A percentile compares a stretch with the other conserved stretches of the same genome.
Evolutionary conservation across 768 basidiomycete genomes (phyloP).

Genomic region (Rhizopogon vesiculosus): DNA sequence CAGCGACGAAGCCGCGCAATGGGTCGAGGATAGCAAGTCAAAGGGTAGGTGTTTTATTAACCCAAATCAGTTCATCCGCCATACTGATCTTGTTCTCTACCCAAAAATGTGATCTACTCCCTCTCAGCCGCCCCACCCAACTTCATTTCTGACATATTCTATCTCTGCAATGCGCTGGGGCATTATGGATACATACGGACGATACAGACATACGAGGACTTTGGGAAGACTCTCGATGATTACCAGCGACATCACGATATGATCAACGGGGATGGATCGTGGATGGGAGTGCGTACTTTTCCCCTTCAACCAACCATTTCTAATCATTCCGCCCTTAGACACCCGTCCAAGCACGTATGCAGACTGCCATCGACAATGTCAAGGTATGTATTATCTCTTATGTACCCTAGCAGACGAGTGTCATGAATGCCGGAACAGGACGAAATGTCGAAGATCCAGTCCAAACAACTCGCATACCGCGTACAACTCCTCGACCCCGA

Average conservation of each 20-base stretch:
- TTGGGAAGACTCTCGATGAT: constrained; percentile 72
- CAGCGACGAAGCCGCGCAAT: constrained; percentile 76
- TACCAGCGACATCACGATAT: constrained; percentile 72
- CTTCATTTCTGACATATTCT: constrained; percentile 96
- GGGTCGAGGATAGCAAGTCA: constrained; percentile 52
- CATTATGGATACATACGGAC: constrained; percentile 87
- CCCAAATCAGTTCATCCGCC: background rate
- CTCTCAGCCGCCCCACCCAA: constrained; percentile 62
- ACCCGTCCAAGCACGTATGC: constrained; percentile 70
- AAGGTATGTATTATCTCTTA: constrained; percentile 45
- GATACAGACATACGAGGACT: constrained; percentile 68
- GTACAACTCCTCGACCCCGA: constrained; percentile 87
- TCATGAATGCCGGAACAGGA: constrained; percentile 31
- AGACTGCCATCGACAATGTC: constrained; percentile 69
- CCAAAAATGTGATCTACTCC: background rate
- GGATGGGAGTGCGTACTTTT: constrained; percentile 64
- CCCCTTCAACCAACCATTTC: background rate
- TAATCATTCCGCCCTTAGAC: constrained; percentile 35
- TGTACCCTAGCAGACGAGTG: background rate
- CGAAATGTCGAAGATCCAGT: constrained; percentile 65
- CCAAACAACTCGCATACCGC: constrained; percentile 76
- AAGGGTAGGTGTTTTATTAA: constrained; percentile 30
- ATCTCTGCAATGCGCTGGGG: constrained; percentile 78
- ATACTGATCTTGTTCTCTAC: background rate
- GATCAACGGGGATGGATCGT: constrained; percentile 63